Evolutionary conservation across 1,139 yeast species (phyloP).

Genomic region (Zygoascus hellenicus): DNA sequence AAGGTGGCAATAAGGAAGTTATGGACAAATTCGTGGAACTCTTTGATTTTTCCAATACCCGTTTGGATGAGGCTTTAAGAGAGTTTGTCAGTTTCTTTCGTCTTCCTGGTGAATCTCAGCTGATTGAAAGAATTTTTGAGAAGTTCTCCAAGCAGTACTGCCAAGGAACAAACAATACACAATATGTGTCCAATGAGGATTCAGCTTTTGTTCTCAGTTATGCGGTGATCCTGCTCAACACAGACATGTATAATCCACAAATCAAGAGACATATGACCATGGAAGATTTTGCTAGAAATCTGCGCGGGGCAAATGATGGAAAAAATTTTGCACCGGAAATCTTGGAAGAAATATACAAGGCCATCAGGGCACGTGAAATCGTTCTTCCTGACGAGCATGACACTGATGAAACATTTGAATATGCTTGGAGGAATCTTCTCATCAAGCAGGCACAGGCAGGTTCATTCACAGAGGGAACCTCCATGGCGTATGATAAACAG

Average conservation of each 20-base stretch:
- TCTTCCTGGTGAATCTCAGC: conserved; percentile 96
- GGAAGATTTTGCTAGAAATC: conserved; percentile 71
- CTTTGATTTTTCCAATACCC: conserved; percentile 68
- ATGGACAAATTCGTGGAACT: conserved; percentile 59
- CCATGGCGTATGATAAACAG: conserved; percentile 55
- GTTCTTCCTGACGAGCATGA: conserved; percentile 98
- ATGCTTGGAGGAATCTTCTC: conserved; percentile 82
- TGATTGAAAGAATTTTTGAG: conserved; percentile 87
- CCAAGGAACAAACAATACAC: conserved; percentile 30
- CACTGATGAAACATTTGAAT: conserved; percentile 81
- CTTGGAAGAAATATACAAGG: conserved; percentile 67
- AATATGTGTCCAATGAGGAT: conserved; percentile 57
- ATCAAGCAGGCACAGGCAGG: conserved; percentile 38
- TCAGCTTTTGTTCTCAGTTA: conserved; percentile 90
- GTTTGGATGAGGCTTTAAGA: conserved; percentile 92
- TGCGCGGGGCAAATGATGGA: conserved; percentile 68
- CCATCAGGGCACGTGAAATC: conserved; percentile 81
- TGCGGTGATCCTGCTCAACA: conserved; percentile 86
- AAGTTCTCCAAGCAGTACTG: conserved; percentile 79
- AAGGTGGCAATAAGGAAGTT: conserved; percentile 58
- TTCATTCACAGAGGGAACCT: conserved; percentile 22
- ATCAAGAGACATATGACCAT: conserved; percentile 72
- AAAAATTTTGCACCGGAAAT: conserved; percentile 71
- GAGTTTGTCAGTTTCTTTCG: conserved; percentile 76
- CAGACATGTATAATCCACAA: conserved; percentile 87